Percentiles rank a stretch among this genome's conserved stretches.
These are phyloP conservation scores for Scytalidium sp. DNA, from an alignment of 2,329 filamentous ascomycete genomes.

Conservation along the genomic window DNA sequence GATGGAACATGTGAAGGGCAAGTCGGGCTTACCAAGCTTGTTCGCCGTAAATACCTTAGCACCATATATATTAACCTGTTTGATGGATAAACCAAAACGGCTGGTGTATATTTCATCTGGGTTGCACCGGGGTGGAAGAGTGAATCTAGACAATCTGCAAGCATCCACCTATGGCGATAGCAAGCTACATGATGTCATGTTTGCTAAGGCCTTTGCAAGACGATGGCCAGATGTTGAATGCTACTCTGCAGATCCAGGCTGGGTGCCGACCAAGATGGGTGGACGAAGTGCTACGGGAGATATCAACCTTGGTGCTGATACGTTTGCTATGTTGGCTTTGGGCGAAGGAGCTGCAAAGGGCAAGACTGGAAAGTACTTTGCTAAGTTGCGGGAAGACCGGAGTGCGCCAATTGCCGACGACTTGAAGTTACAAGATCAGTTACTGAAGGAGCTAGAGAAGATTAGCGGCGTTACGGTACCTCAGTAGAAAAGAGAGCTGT, in stretches of 20 bases:
- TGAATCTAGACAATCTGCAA: slow-evolving; percentile 36
- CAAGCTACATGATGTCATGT: slow-evolving; percentile 54
- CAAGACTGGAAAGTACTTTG: slow-evolving; percentile 37
- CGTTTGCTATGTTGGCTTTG: slow-evolving; percentile 40
- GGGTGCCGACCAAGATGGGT: slow-evolving; percentile 54
- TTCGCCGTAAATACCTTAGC: slow-evolving; percentile 56
- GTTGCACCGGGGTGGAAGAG: slow-evolving; percentile 45
- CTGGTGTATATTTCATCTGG: slow-evolving; percentile 50
- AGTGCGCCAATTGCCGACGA: slow-evolving; percentile 32
- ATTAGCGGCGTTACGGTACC: slow-evolving; percentile 10
- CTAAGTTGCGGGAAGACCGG: slow-evolving; percentile 25
- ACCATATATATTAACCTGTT: slow-evolving; percentile 52
- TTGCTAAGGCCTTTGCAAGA: slow-evolving; percentile 51
- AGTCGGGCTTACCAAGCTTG: not conserved
- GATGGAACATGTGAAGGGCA: slow-evolving; percentile 36
- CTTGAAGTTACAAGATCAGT: slow-evolving; percentile 38
- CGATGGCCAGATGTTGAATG: slow-evolving; percentile 41
- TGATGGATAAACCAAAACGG: slow-evolving; percentile 45
- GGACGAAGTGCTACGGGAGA: slow-evolving; percentile 43
- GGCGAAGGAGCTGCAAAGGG: slow-evolving; percentile 25
- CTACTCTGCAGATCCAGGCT: slow-evolving; percentile 49
- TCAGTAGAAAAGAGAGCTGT: too few relatives aligned
- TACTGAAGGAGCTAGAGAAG: slow-evolving; percentile 34
- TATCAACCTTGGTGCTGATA: slow-evolving; percentile 43
- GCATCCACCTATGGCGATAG: slow-evolving; percentile 45